Base-by-base conservation (phyloP, 306 rosid genomes). In the Casuarina cunninghamiana region DNA sequence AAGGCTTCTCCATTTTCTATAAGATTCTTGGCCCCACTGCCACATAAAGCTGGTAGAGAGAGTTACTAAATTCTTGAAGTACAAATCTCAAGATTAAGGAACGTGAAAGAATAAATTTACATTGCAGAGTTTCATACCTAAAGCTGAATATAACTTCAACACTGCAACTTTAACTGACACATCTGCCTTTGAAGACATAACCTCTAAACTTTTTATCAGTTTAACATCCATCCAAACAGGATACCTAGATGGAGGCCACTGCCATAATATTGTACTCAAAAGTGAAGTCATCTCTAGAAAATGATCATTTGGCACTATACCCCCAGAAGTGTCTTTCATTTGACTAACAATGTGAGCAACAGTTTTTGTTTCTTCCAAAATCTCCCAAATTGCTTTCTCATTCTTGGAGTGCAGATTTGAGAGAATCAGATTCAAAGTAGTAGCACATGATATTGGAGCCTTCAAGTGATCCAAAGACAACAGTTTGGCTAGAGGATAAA, bases 181-280 rank as follows among this genome's bases (percentile, higher is more conserved):
- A 75, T 87, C 87, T 17, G 82, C 83, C 82, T 60, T 83, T 49
- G 69, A 60, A 81, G 78, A 77, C 76, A 88, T 73, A 70, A 80
- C 78, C 49, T 79, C 83, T 78, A 94, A 82, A 72, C 72, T 77
- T 80, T 79, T 81, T 87, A 83, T 89, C 78, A 90, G 73, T 69
- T 79, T 81, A 78, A 53, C 81, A 77, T 92, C 93, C 71, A 79
- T 84, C 88, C 84, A 90, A 69, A 90, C 88, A 72, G 83, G 86
- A 82, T 82, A 89, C 78, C 98, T 90, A 76, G 97, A 87, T 2
- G 81, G 80, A 78, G 91, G 87, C 93, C 94, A 90, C 71, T 91
- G 83, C 82, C 80, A 76, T 58, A 94, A 84, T 83, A 92, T 79
- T 69, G 87, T 83, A 79, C 97, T 88, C 87, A 94, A 86, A 75